phyloP scores from a whole-genome alignment of 2,329 filamentous ascomycete species.

The Penicillium decumbens region DNA sequence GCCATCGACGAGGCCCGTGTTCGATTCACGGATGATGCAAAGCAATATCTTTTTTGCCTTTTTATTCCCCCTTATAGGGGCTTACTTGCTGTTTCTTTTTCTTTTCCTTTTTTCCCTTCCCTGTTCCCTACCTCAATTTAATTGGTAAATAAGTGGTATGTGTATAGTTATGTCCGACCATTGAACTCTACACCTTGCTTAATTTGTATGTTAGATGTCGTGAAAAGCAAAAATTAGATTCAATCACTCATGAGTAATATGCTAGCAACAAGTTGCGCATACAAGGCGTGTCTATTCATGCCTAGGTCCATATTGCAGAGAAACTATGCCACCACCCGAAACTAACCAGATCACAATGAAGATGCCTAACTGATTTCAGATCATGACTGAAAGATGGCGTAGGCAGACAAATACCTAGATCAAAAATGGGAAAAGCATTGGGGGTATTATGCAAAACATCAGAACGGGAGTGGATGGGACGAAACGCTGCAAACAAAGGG shows the following conservation, averaged over 20 bases:
- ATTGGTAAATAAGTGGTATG: too few relatives aligned
- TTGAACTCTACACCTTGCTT: too few relatives aligned
- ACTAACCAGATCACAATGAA: background rate
- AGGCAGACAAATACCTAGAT: background rate
- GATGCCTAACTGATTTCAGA: background rate
- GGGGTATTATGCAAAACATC: constrained; percentile 27
- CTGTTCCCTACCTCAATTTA: too few relatives aligned
- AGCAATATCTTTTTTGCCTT: constrained; percentile 4
- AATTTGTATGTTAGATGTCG: background rate
- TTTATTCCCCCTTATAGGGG: background rate
- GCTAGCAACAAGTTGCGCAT: too few relatives aligned
- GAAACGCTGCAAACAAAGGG: too few relatives aligned
- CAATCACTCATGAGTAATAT: background rate
- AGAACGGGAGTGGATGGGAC: too few relatives aligned
- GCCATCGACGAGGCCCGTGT: constrained; percentile 45
- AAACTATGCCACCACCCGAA: background rate
- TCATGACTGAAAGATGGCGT: background rate
- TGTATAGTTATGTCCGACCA: too few relatives aligned
- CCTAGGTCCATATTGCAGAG: background rate
- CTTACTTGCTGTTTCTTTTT: too few relatives aligned
- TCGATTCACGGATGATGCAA: constrained; percentile 47
- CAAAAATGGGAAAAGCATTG: constrained; percentile 4
- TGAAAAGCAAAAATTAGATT: background rate
- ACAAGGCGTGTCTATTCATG: too few relatives aligned
- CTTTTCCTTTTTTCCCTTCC: too few relatives aligned